These are phyloP conservation scores for Amanita exitialis DNA, from an alignment of 768 basidiomycete species.

Conservation along the genomic window DNA sequence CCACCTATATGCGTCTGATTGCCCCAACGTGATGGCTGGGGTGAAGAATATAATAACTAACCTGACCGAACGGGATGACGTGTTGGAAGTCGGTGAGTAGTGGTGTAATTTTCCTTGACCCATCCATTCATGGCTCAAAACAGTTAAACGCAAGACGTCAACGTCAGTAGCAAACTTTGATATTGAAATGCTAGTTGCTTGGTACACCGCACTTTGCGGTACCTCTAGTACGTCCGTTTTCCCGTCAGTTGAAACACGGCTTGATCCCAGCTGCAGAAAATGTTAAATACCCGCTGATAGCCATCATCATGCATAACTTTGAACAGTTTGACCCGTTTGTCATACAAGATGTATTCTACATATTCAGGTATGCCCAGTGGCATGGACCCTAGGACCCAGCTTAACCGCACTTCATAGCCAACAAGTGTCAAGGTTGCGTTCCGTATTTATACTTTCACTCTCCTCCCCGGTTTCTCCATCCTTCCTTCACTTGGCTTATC, in stretches of 20 bases:
- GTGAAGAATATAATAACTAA: slow-evolving; percentile 49
- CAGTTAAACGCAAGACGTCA: slow-evolving; percentile 37
- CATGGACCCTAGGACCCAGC: neutral
- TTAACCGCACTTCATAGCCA: slow-evolving; percentile 28
- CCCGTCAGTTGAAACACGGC: neutral
- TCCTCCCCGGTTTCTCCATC: slow-evolving; percentile 46
- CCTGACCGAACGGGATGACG: slow-evolving; percentile 31
- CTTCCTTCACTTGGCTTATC: slow-evolving; percentile 50
- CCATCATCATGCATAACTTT: slow-evolving; percentile 63
- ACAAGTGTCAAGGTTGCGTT: slow-evolving; percentile 40
- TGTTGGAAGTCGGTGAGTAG: slow-evolving; percentile 15
- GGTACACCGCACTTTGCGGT: slow-evolving; percentile 39
- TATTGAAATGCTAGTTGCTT: slow-evolving; percentile 46
- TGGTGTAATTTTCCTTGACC: neutral
- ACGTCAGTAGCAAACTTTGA: slow-evolving; percentile 52
- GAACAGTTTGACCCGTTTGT: slow-evolving; percentile 58
- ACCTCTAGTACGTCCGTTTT: slow-evolving; percentile 21
- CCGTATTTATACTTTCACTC: slow-evolving; percentile 56
- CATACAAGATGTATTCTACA: slow-evolving; percentile 60
- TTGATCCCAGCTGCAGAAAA: neutral
- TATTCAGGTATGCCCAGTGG: slow-evolving; percentile 47
- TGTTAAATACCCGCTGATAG: slow-evolving; percentile 26
- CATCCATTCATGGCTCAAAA: neutral
- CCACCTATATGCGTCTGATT: slow-evolving; percentile 53
- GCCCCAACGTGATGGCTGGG: slow-evolving; percentile 34